Evolutionary conservation across 768 basidiomycete genomes (phyloP).

Genomic region (Tubosaeta sp.): DNA sequence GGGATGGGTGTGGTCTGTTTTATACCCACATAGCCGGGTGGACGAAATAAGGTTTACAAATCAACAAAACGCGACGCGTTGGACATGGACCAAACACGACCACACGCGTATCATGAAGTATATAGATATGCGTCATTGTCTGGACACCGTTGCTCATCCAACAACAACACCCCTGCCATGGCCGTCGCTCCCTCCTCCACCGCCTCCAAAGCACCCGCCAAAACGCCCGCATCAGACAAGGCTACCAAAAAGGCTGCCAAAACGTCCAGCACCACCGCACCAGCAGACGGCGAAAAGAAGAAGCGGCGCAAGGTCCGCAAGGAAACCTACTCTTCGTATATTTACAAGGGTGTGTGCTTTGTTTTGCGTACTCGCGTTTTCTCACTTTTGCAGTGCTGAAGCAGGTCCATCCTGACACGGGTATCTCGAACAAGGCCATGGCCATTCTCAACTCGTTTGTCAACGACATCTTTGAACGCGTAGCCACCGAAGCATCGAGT

Average conservation of each 20-base stretch:
- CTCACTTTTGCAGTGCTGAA: constrained; percentile 63
- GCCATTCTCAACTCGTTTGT: constrained; percentile 90
- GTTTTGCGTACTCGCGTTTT: not conserved
- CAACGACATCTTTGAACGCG: constrained; percentile 92
- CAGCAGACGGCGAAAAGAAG: constrained; percentile 78
- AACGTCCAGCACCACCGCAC: constrained; percentile 47
- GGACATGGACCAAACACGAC: constrained; percentile 31
- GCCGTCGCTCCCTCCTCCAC: constrained; percentile 53
- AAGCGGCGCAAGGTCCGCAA: constrained; percentile 83
- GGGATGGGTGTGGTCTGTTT: constrained; percentile 15
- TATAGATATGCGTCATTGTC: constrained; percentile 8
- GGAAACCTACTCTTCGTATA: constrained; percentile 93
- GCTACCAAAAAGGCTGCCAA: constrained; percentile 56
- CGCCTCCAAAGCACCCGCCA: constrained; percentile 42
- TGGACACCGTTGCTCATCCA: constrained; percentile 15
- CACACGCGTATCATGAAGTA: constrained; percentile 33
- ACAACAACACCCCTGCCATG: constrained; percentile 36
- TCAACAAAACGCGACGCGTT: constrained; percentile 39
- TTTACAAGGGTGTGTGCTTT: constrained; percentile 69
- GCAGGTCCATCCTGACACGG: constrained; percentile 97
- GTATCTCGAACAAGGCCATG: constrained; percentile 98
- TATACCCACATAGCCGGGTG: constrained; percentile 23
- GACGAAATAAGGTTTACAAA: constrained; percentile 32
- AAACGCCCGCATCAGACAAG: constrained; percentile 34
- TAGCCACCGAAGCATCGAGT: constrained; percentile 89